phyloP scores from a whole-genome alignment of 176 grass and related monocot genomes.

The Musa schizocarpa region DNA sequence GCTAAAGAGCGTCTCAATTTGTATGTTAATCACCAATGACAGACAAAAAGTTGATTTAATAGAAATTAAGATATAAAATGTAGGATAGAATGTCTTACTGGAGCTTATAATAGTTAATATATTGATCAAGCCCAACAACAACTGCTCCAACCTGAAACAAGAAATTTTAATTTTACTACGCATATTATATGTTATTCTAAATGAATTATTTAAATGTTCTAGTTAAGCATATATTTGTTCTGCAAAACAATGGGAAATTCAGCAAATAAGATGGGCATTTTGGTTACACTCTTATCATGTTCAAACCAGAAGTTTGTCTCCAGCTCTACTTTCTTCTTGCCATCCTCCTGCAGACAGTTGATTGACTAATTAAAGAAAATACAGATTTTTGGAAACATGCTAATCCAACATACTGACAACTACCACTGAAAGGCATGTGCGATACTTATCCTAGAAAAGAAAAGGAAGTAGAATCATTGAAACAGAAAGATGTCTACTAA shows the following conservation, averaged over 20 bases:
- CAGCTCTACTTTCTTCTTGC: conserved; percentile 58
- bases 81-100: conserved; percentile 41
- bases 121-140: conserved; percentile 85
- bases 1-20: neutral
- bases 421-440: too few species aligned
- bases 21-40: neutral
- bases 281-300: conserved; percentile 77
- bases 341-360: conserved; percentile 61
- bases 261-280: conserved; percentile 4
- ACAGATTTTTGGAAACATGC: conserved; percentile 3
- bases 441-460: too few species aligned
- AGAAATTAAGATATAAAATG: conserved; percentile 6
- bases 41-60: neutral
- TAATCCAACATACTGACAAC: neutral
- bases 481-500: too few species aligned
- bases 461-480: too few species aligned
- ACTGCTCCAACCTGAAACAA: conserved; percentile 77
- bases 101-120: conserved; percentile 98
- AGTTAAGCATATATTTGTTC: neutral
- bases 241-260: neutral
- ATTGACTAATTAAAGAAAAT: conserved; percentile 8
- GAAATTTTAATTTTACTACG: conserved; percentile 13
- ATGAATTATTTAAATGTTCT: neutral
- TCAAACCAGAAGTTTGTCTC: conserved; percentile 71
- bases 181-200: neutral